These are phyloP conservation scores for Apiospora phragmitis DNA, from an alignment of 2,329 filamentous ascomycete genomes.

Conservation along the genomic window DNA sequence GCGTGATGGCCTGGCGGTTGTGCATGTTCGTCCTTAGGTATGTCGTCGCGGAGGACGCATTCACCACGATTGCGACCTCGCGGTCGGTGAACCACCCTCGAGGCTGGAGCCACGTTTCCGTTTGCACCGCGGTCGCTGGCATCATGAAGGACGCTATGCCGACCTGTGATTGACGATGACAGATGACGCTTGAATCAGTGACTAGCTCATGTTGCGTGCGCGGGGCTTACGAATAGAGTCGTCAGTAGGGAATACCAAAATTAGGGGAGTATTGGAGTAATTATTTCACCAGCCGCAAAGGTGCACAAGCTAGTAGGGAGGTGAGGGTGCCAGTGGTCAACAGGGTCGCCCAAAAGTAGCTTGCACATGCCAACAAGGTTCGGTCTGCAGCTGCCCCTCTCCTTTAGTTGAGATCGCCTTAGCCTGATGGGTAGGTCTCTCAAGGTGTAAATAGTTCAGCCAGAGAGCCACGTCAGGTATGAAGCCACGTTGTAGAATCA, in stretches of 20 bases:
- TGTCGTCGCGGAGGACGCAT: conserved; percentile 57
- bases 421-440: conserved; percentile 40
- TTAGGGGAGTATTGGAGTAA: neutral
- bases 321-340: conserved; percentile 34
- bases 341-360: conserved; percentile 39
- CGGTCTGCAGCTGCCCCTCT: neutral
- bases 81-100: conserved; percentile 60
- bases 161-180: conserved; percentile 28
- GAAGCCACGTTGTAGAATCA: conserved; percentile 29
- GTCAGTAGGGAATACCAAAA: conserved; percentile 32
- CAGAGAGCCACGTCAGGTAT: conserved; percentile 35
- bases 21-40: conserved; percentile 59
- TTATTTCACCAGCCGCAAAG: conserved; percentile 37
- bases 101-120: conserved; percentile 49
- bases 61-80: conserved; percentile 60
- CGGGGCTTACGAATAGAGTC: conserved; percentile 38
- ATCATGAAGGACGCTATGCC: conserved; percentile 53
- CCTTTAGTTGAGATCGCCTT: conserved; percentile 13
- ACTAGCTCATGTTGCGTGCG: neutral
- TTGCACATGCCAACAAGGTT: neutral
- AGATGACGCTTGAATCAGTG: too few relatives aligned
- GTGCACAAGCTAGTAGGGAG: conserved; percentile 37
- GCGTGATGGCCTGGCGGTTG: conserved; percentile 54
- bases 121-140: conserved; percentile 49
- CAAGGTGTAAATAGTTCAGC: conserved; percentile 36